Evolutionary conservation across 805 yeast species (phyloP).

Genomic region (Huiozyma naganishii): DNA sequence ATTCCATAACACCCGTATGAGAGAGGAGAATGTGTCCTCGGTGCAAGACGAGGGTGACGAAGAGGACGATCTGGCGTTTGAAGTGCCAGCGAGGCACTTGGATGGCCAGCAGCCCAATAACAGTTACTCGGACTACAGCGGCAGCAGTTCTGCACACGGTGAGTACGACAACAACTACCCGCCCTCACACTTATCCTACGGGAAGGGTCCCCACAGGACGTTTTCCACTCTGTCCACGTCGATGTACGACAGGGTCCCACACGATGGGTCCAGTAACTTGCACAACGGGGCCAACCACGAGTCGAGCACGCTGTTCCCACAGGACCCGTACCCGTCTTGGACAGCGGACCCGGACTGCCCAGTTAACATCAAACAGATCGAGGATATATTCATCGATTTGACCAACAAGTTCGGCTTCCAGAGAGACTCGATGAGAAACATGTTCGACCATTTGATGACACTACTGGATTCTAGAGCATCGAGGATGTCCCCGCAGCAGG

Average conservation of each 20-base stretch:
- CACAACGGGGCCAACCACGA: no score
- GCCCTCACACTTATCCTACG: conserved; percentile 77
- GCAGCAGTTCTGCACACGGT: conserved; percentile 37
- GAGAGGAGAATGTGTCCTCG: neutral
- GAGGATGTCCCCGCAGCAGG: conserved; percentile 83
- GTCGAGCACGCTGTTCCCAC: conserved; percentile 34
- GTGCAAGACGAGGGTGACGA: neutral
- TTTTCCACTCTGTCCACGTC: neutral
- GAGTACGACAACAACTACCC: conserved; percentile 37
- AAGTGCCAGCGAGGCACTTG: no score
- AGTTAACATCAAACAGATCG: conserved; percentile 69
- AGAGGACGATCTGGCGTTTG: neutral
- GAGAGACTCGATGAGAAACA: conserved; percentile 85
- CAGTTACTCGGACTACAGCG: conserved; percentile 53
- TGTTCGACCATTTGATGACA: conserved; percentile 81
- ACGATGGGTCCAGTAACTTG: neutral
- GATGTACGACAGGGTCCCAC: neutral
- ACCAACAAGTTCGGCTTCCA: conserved; percentile 80
- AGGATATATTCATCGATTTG: conserved; percentile 74
- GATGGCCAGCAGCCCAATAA: no score
- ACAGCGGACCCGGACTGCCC: conserved; percentile 90
- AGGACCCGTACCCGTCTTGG: conserved; percentile 98
- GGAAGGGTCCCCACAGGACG: conserved; percentile 45
- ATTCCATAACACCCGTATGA: neutral
- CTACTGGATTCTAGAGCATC: conserved; percentile 73